Conservation (phyloP, 192 early-diverging fungal species). For the Polychytrium aggregatum region DNA sequence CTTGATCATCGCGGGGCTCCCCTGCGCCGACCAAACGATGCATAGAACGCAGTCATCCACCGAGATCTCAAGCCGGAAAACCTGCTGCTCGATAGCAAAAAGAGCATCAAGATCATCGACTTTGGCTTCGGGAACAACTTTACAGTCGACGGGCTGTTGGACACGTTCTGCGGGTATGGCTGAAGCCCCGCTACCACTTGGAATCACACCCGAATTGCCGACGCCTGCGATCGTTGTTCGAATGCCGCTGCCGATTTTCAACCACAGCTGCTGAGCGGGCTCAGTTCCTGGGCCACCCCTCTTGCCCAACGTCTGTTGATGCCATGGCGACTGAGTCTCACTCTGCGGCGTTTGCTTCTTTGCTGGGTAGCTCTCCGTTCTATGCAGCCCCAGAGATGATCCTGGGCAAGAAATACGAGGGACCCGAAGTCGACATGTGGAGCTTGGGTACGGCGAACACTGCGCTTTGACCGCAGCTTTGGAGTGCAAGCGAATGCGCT, state of each 20-base stretch:
- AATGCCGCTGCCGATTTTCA: background rate
- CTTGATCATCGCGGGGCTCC: too few species aligned
- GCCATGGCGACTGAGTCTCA: too few species aligned
- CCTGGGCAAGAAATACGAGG: constrained; percentile 66
- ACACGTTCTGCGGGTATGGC: constrained; percentile 52
- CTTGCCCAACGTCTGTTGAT: too few species aligned
- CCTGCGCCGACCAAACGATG: too few species aligned
- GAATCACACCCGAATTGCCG: constrained; percentile 34
- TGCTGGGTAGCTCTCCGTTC: constrained; percentile 53
- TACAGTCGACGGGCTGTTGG: constrained; percentile 26
- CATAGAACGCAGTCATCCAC: constrained; percentile 50
- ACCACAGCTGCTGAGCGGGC: too few species aligned
- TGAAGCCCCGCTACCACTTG: too few species aligned
- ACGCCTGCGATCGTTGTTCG: constrained; percentile 37
- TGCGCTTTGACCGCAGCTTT: too few species aligned
- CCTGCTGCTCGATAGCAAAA: constrained; percentile 60
- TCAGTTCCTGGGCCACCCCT: too few species aligned
- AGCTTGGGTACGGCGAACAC: constrained; percentile 51
- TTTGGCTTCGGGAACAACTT: constrained; percentile 74
- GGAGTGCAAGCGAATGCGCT: too few species aligned
- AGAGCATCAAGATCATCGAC: constrained; percentile 77
- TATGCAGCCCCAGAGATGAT: constrained; percentile 82
- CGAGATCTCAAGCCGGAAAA: constrained; percentile 82
- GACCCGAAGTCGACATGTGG: constrained; percentile 86
- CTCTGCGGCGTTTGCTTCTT: too few species aligned